phyloP scores from a whole-genome alignment of 2,329 filamentous ascomycete genomes.

The Aspergillus novoparasiticus region DNA sequence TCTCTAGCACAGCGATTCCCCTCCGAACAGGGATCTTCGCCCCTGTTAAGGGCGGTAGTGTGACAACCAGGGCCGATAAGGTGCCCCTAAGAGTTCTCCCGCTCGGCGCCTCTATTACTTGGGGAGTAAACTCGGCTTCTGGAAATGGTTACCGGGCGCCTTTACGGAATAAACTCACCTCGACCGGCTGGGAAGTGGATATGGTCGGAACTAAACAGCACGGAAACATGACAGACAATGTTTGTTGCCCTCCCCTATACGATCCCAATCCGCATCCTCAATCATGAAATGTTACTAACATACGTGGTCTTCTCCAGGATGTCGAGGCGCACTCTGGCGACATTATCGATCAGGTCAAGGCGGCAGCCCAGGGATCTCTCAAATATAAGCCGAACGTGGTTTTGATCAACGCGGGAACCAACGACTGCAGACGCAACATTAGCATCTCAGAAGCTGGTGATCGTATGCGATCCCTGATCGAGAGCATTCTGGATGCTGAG shows the following conservation, averaged over 20 bases:
- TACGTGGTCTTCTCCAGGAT: slow-evolving; percentile 13
- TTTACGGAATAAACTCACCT: slow-evolving; percentile 39
- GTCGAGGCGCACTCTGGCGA: slow-evolving; percentile 30
- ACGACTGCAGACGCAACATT: slow-evolving; percentile 33
- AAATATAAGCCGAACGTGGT: slow-evolving; percentile 30
- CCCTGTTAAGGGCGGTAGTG: neutral
- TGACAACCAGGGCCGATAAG: neutral
- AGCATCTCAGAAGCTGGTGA: slow-evolving; percentile 20
- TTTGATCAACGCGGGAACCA: slow-evolving; percentile 36
- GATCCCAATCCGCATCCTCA: neutral
- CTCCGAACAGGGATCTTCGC: neutral
- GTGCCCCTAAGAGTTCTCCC: slow-evolving; percentile 17
- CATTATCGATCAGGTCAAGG: slow-evolving; percentile 23
- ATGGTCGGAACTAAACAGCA: slow-evolving; percentile 29
- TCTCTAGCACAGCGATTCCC: neutral
- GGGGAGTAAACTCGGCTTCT: slow-evolving; percentile 32
- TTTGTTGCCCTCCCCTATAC: slow-evolving; percentile 10
- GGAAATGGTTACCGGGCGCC: slow-evolving; percentile 45
- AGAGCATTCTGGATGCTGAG: slow-evolving; percentile 20
- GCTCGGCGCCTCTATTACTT: slow-evolving; percentile 43
- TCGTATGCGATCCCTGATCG: slow-evolving; percentile 29
- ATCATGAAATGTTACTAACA: neutral
- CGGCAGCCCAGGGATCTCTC: slow-evolving; percentile 11
- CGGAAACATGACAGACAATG: slow-evolving; percentile 31
- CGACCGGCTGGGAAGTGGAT: slow-evolving; percentile 29